phyloP scores from a whole-genome alignment of 2,329 filamentous ascomycete genomes.

The Diaporthe vexans region DNA sequence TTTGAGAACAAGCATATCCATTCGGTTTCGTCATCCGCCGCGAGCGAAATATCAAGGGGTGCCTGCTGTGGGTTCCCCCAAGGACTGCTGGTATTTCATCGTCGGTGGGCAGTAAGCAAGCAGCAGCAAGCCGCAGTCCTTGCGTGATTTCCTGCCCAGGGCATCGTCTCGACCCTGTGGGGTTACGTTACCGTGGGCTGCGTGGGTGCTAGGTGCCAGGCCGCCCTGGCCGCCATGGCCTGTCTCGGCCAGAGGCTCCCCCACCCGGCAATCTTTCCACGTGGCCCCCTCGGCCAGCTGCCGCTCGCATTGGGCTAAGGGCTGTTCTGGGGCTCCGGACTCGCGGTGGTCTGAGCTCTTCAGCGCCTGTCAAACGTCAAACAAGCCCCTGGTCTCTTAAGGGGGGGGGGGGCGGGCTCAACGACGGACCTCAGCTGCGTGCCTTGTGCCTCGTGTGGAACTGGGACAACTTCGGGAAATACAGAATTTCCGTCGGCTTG shows the following conservation, averaged over 20 bases:
- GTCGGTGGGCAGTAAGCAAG: not conserved
- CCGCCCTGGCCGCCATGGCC: conserved; percentile 4
- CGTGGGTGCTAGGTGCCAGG: not conserved
- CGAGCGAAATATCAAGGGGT: conserved; percentile 33
- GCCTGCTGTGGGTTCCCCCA: conserved; percentile 21
- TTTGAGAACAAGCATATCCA: not conserved
- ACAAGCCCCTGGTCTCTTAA: conserved; percentile 19
- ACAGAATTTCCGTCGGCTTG: not conserved
- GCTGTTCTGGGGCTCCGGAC: conserved; percentile 23
- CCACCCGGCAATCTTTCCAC: conserved; percentile 30
- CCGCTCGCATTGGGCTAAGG: conserved; percentile 22
- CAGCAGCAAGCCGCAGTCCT: conserved; percentile 8
- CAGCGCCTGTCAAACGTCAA: conserved; percentile 30
- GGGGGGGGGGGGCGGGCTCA: not conserved
- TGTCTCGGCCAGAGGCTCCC: conserved; percentile 11
- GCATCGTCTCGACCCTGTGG: conserved; percentile 30
- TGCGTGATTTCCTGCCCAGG: conserved; percentile 27
- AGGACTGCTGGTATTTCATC: conserved; percentile 10
- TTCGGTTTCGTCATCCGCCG: conserved; percentile 28
- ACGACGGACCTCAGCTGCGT: not conserved
- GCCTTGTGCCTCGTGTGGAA: not conserved
- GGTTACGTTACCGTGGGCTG: conserved; percentile 21
- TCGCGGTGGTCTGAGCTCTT: conserved; percentile 24
- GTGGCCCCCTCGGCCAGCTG: conserved; percentile 32
- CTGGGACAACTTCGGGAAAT: conserved; percentile 4